Conservation (phyloP, 148 eudicot species). For the Pharnaceum exiguum region DNA sequence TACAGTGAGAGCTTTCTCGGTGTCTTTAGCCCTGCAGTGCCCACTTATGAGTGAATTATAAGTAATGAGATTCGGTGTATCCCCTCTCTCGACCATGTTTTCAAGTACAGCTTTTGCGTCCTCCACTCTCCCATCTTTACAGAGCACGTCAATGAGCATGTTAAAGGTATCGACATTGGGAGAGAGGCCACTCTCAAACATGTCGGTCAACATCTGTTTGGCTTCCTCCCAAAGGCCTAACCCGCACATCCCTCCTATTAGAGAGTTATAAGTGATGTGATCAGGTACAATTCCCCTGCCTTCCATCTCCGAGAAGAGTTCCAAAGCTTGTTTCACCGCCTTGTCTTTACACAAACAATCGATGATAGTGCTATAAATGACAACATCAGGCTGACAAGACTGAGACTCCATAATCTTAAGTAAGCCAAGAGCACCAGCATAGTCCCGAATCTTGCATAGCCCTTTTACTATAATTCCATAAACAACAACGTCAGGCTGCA, state of each 20-base stretch:
- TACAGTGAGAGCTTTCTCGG: constrained; percentile 9
- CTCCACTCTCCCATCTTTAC: constrained; percentile 3
- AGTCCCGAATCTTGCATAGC: neutral
- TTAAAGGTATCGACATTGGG: constrained; percentile 8
- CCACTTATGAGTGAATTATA: constrained; percentile 11
- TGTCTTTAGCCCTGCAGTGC: constrained; percentile 7
- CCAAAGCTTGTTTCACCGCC: neutral
- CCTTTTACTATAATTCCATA: constrained; percentile 12
- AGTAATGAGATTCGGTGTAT: constrained; percentile 10
- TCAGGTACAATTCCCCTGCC: neutral
- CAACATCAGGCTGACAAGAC: constrained; percentile 9
- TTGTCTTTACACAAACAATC: constrained; percentile 13
- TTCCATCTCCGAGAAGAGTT: neutral
- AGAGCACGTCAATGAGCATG: constrained; percentile 1
- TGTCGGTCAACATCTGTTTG: constrained; percentile 14
- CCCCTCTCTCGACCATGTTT: neutral
- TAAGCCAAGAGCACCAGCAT: constrained; percentile 1
- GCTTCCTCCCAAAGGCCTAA: constrained; percentile 13
- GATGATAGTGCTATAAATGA: constrained; percentile 24
- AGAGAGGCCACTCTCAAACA: constrained; percentile 14
- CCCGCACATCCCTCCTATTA: neutral
- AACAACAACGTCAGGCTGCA: neutral
- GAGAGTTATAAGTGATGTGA: neutral
- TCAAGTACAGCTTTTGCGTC: constrained; percentile 4
- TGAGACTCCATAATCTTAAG: neutral